Conservation (phyloP, 1,284 basidiomycete species). For the Xerocomus alliaceus region DNA sequence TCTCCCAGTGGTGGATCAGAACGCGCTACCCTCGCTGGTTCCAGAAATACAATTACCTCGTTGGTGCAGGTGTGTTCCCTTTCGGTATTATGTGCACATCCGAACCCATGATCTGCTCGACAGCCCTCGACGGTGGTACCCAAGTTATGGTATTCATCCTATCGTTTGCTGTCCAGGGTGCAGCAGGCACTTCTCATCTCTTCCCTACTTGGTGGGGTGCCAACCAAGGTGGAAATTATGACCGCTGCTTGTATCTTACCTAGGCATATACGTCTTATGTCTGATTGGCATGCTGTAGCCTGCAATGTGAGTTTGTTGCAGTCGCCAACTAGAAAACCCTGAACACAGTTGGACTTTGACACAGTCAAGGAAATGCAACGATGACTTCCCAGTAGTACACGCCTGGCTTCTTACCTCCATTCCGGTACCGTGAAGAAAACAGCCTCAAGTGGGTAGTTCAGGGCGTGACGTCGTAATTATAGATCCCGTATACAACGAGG, state of each 20-base stretch:
- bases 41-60: slow-evolving; percentile 55
- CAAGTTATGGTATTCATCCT: slow-evolving; percentile 76
- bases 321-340: background rate
- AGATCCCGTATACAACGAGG: background rate
- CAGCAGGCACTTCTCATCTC: slow-evolving; percentile 57
- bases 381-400: too few species aligned
- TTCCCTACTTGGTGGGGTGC: slow-evolving; percentile 71
- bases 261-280: slow-evolving; percentile 8
- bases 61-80: slow-evolving; percentile 47
- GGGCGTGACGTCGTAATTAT: background rate
- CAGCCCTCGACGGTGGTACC: slow-evolving; percentile 64
- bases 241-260: slow-evolving; percentile 21
- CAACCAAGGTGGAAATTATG: slow-evolving; percentile 47
- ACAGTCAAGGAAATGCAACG: too few species aligned
- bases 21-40: slow-evolving; percentile 65
- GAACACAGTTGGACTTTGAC: too few species aligned
- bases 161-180: slow-evolving; percentile 76
- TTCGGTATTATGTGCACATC: background rate
- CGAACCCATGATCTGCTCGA: background rate
- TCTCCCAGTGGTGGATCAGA: slow-evolving; percentile 65
- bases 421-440: slow-evolving; percentile 1
- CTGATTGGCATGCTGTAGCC: background rate
- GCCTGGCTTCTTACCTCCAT: too few species aligned
- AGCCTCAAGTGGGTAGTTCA: background rate
- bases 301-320: too few species aligned